Conservation (phyloP, 768 basidiomycete genomes). For the Chiua virens region DNA sequence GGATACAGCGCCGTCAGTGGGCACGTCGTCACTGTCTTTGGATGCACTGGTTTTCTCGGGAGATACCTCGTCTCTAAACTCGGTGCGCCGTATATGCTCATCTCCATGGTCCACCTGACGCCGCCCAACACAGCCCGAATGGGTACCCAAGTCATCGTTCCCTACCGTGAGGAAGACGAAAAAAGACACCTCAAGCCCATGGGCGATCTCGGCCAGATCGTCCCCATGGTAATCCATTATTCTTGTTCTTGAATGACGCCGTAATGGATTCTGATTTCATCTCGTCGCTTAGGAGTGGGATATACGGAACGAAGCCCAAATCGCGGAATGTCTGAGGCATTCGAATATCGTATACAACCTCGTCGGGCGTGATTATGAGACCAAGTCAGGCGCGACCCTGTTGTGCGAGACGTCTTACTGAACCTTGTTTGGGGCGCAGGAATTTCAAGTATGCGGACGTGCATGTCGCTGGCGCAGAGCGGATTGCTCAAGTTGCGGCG, state of each 20-base stretch:
- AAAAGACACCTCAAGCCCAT: constrained; percentile 86
- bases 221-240: constrained; percentile 71
- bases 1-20: constrained; percentile 89
- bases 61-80: constrained; percentile 93
- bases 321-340: constrained; percentile 90
- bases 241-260: not conserved
- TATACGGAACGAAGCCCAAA: constrained; percentile 84
- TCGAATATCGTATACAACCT: constrained; percentile 98
- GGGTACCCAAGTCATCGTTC: constrained; percentile 92
- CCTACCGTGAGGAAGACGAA: constrained; percentile 94
- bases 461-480: constrained; percentile 77
- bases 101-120: not conserved
- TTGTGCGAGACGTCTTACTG: constrained; percentile 12
- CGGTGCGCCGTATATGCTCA: constrained; percentile 46
- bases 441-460: constrained; percentile 86
- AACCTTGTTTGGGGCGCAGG: constrained; percentile 41
- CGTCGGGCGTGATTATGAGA: constrained; percentile 90
- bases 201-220: constrained; percentile 96
- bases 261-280: constrained; percentile 26
- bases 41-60: constrained; percentile 93
- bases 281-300: constrained; percentile 82
- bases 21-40: constrained; percentile 95
- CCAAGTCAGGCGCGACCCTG: constrained; percentile 62
- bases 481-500: constrained; percentile 82
- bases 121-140: constrained; percentile 63